Conservation (phyloP, 352 stramenopile genomes). For the Globisporangium barbulae region DNA sequence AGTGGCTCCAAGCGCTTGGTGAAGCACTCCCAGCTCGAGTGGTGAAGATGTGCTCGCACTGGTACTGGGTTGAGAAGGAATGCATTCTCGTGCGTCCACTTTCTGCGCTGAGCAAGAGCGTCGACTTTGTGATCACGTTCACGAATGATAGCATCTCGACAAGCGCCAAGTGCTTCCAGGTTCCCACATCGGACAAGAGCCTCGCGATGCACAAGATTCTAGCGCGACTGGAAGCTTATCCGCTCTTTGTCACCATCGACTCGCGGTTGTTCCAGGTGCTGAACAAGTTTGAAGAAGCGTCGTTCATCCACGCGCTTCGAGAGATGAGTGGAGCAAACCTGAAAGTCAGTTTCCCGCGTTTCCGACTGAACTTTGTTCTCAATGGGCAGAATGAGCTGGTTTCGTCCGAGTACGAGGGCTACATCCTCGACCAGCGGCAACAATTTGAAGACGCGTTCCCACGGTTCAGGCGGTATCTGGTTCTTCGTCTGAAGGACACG, state of each 20-base stretch:
- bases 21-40: constrained; percentile 26
- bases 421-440: constrained; percentile 27
- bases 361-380: constrained; percentile 32
- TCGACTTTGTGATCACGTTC: constrained; percentile 4
- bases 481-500: constrained; percentile 17
- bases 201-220: constrained; percentile 17
- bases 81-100: constrained; percentile 37
- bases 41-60: constrained; percentile 33
- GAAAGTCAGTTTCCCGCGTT: constrained; percentile 38
- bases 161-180: constrained; percentile 26
- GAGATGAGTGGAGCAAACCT: constrained; percentile 13
- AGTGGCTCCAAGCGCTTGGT: not conserved
- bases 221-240: not conserved
- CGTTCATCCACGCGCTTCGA: constrained; percentile 30
- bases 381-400: constrained; percentile 19
- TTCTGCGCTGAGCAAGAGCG: constrained; percentile 10
- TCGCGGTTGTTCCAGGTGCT: not conserved
- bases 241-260: not conserved
- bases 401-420: constrained; percentile 38
- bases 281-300: constrained; percentile 25
- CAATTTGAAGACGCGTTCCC: constrained; percentile 37
- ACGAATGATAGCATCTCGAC: not conserved
- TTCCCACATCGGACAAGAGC: constrained; percentile 25
- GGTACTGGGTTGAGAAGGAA: constrained; percentile 40
- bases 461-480: constrained; percentile 34